Conservation (phyloP, 257 asterid genomes). For the Penstemon newberryi region DNA sequence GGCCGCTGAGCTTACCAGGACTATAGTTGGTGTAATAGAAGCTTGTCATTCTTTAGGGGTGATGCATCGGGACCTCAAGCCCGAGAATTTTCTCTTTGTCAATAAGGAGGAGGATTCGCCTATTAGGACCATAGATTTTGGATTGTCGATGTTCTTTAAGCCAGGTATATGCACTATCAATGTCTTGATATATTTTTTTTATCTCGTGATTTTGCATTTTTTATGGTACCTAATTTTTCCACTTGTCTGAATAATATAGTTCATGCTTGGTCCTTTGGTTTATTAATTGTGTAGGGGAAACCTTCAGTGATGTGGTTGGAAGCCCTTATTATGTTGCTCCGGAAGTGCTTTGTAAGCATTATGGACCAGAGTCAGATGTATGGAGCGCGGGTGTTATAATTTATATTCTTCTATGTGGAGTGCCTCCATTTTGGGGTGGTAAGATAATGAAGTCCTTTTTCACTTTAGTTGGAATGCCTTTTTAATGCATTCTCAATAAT, state of each 20-base stretch:
- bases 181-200: neutral
- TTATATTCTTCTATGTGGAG: slow-evolving; percentile 62
- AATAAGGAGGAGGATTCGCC: slow-evolving; percentile 65
- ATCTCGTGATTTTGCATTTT: neutral
- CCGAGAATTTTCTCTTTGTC: slow-evolving; percentile 78
- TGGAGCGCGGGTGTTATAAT: slow-evolving; percentile 80
- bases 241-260: neutral
- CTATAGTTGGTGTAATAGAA: slow-evolving; percentile 75
- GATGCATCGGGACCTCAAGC: slow-evolving; percentile 87
- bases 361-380: slow-evolving; percentile 59
- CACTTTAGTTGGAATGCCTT: neutral
- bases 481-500: neutral
- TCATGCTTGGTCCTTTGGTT: slow-evolving; percentile 2
- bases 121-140: slow-evolving; percentile 76
- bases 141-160: slow-evolving; percentile 76
- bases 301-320: slow-evolving; percentile 64
- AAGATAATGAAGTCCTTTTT: slow-evolving; percentile 19
- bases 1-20: slow-evolving; percentile 88
- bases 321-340: slow-evolving; percentile 78
- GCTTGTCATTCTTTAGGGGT: slow-evolving; percentile 88
- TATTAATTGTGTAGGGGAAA: slow-evolving; percentile 39
- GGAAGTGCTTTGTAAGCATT: slow-evolving; percentile 55
- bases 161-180: slow-evolving; percentile 51
- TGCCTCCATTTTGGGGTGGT: slow-evolving; percentile 83
- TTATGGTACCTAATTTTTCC: neutral